Evolutionary conservation across 106 monocot species (phyloP), one percentile per base, ranked within the genome.

Genomic region (Dendrobium catenatum): DNA sequence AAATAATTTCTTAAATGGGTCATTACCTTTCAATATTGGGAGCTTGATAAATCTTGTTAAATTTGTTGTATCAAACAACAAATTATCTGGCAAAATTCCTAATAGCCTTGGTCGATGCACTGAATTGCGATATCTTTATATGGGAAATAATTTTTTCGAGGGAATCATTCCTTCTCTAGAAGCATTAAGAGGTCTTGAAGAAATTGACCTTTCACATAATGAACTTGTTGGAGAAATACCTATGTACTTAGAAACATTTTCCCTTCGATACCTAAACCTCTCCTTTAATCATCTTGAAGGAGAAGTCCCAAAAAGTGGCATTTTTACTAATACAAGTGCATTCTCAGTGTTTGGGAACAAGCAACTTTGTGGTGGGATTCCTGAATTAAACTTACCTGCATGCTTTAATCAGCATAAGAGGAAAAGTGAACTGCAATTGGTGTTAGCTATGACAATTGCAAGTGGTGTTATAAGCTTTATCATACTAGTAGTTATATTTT

Each of bases 201-300:
- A n/a, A 11, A 19, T 84, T 18, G 61, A 84, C 15, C 58, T 84
- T 43, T 84, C 84, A 6, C 20, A 26, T 4, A 84, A 84, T 46
- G 56, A 80, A 5, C 40, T 84, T 9, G 59, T 33, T 26, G 84
- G 84, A 6, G 2, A 7, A 41, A 47, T 84, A 8, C 84, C 84
- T 26, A 1, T 6, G 1, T 42, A 43, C 80, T 5, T 84, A 4
- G 64, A 27, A 27, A 16, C 27, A 0, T 46, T 84, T 13, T 2
- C 26, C 8, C 66, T 84, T 6, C 1, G 80, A 2, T 59, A 9
- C 37, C 9, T 84, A 1, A 68, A 84, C 31, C 84, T 84, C 48
- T 84, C 84, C 18, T 84, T 80, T 64, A 84, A 84, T 46, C 43
- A 76, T 26, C 58, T 84, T 49, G 80, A 76, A 49, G 84, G 84